Evolutionary conservation across 306 rosid genomes (phyloP).

Genomic region (Oemleria cerasiformis): DNA sequence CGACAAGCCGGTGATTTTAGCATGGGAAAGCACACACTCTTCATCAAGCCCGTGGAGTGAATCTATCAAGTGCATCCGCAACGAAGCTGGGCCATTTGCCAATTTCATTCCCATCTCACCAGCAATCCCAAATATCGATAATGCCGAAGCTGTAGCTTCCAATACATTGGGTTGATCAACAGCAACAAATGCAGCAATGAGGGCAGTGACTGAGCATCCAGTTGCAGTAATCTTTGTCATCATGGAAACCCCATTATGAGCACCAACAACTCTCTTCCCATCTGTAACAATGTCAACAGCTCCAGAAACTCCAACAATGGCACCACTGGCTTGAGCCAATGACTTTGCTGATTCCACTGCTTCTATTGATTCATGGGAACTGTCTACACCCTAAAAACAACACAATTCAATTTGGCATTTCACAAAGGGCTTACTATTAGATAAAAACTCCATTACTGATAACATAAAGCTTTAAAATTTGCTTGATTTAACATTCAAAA

Average conservation of each 20-base stretch:
- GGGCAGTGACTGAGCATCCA: slow-evolving; percentile 86
- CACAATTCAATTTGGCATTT: background rate
- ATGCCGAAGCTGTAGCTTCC: slow-evolving; percentile 64
- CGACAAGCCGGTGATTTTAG: slow-evolving; percentile 48
- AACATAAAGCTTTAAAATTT: background rate
- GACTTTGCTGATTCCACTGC: slow-evolving; percentile 79
- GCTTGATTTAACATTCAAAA: background rate
- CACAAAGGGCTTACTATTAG: background rate
- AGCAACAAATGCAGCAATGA: slow-evolving; percentile 80
- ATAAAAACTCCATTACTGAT: background rate
- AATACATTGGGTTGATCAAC: slow-evolving; percentile 60
- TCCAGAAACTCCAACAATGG: slow-evolving; percentile 81
- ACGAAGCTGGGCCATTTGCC: slow-evolving; percentile 82
- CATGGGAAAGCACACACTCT: slow-evolving; percentile 54
- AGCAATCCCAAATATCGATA: slow-evolving; percentile 69
- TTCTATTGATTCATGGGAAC: slow-evolving; percentile 68
- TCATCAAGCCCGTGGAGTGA: slow-evolving; percentile 78
- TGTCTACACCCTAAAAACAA: slow-evolving; percentile 61
- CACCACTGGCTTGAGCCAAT: slow-evolving; percentile 64
- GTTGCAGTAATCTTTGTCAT: slow-evolving; percentile 89
- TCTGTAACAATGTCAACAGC: slow-evolving; percentile 78
- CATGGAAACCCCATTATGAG: slow-evolving; percentile 84
- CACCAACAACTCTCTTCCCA: slow-evolving; percentile 72
- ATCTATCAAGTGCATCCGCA: slow-evolving; percentile 83
- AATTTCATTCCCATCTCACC: slow-evolving; percentile 75